Percentiles rank a stretch among this genome's conserved stretches.
Evolutionary conservation across 805 yeast genomes (phyloP).

Genomic region (Cyberlindnera maclurae): DNA sequence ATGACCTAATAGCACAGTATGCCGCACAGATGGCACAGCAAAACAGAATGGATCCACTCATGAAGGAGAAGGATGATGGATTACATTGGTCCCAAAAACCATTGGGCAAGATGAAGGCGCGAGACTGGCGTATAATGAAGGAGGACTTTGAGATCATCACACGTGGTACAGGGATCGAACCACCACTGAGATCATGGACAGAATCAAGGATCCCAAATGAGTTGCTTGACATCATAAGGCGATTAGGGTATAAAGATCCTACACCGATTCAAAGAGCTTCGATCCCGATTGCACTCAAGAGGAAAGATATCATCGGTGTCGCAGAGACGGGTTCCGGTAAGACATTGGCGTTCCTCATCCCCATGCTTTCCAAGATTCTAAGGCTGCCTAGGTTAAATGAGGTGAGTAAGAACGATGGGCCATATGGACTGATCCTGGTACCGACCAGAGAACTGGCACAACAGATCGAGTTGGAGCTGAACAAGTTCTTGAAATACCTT

Average conservation of each 20-base stretch:
- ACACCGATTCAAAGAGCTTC: slow-evolving; percentile 91
- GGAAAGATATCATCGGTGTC: slow-evolving; percentile 73
- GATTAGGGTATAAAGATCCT: slow-evolving; percentile 53
- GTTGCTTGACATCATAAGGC: slow-evolving; percentile 31
- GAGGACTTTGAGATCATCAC: slow-evolving; percentile 68
- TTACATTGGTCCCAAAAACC: slow-evolving; percentile 64
- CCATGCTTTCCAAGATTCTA: slow-evolving; percentile 51
- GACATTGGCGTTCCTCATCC: slow-evolving; percentile 76
- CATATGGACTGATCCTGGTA: slow-evolving; percentile 69
- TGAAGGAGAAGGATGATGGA: slow-evolving; percentile 8
- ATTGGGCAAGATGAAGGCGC: slow-evolving; percentile 53
- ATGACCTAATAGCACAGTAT: slow-evolving; percentile 25
- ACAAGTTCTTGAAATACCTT: slow-evolving; percentile 37
- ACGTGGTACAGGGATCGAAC: slow-evolving; percentile 33
- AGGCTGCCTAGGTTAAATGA: slow-evolving; percentile 40
- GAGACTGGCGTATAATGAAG: slow-evolving; percentile 87
- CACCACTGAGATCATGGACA: slow-evolving; percentile 71
- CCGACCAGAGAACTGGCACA: slow-evolving; percentile 94
- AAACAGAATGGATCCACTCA: neutral
- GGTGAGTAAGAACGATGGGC: slow-evolving; percentile 50
- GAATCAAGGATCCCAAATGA: slow-evolving; percentile 48
- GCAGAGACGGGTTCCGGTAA: slow-evolving; percentile 98
- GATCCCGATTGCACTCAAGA: slow-evolving; percentile 57
- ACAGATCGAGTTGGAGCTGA: slow-evolving; percentile 68
- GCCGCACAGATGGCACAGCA: slow-evolving; percentile 5